A percentile compares a stretch with the other conserved stretches of the same genome.
Evolutionary conservation across 148 eudicot genomes (phyloP).

Genomic region (Limonium bicolor): DNA sequence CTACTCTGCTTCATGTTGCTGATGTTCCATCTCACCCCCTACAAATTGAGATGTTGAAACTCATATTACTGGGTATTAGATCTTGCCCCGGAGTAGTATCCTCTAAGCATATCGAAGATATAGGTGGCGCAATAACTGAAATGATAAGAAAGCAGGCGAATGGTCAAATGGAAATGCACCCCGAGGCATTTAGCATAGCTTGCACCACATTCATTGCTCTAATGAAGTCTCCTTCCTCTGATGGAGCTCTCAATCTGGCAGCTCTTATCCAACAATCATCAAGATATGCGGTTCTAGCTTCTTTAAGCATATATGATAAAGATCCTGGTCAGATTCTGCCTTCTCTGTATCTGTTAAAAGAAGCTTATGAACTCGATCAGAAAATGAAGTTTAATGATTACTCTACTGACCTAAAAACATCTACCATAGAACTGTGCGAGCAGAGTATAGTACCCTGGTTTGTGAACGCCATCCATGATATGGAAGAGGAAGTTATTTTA

Average conservation of each 20-base stretch:
- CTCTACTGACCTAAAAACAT: constrained; percentile 18
- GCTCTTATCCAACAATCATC: constrained; percentile 42
- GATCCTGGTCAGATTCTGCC: constrained; percentile 44
- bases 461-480: constrained; percentile 28
- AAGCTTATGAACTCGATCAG: constrained; percentile 44
- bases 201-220: constrained; percentile 64
- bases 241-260: constrained; percentile 29
- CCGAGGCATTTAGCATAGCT: constrained; percentile 57
- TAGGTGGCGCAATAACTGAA: constrained; percentile 35
- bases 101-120: constrained; percentile 40
- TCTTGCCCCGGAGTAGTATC: constrained; percentile 69
- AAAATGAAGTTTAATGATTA: constrained; percentile 15
- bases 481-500: constrained; percentile 61
- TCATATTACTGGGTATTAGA: constrained; percentile 43
- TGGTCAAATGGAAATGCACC: constrained; percentile 65
- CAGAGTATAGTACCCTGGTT: constrained; percentile 79
- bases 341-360: constrained; percentile 66
- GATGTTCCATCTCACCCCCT: constrained; percentile 83
- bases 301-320: constrained; percentile 26
- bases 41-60: constrained; percentile 66
- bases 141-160: constrained; percentile 53
- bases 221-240: constrained; percentile 56
- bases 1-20: constrained; percentile 55
- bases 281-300: constrained; percentile 35
- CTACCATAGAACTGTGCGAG: constrained; percentile 42